These are phyloP conservation scores for Carpinus fangiana DNA, from an alignment of 306 rosid species.

Conservation along the genomic window DNA sequence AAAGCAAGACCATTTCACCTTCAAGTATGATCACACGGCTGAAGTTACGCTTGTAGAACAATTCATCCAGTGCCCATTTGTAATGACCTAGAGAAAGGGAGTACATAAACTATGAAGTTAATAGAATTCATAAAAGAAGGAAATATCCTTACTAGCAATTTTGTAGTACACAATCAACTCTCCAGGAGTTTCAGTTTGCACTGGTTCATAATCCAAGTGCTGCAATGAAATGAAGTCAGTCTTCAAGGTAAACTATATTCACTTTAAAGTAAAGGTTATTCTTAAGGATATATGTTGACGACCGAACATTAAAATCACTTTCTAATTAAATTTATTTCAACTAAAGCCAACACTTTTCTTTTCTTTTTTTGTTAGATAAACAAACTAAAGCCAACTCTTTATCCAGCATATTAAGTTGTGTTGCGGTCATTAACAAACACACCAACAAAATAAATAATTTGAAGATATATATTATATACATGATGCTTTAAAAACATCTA, in stretches of 20 bases:
- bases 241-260: slow-evolving; percentile 7
- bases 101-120: neutral
- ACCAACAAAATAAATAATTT: neutral
- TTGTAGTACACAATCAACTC: slow-evolving; percentile 93
- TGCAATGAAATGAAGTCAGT: slow-evolving; percentile 48
- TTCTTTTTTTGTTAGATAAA: too few species aligned
- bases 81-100: slow-evolving; percentile 69
- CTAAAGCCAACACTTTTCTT: neutral
- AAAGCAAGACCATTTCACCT: slow-evolving; percentile 59
- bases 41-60: slow-evolving; percentile 82
- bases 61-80: slow-evolving; percentile 93
- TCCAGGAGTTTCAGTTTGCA: slow-evolving; percentile 78
- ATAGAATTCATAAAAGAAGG: neutral
- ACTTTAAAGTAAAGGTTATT: neutral
- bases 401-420: neutral
- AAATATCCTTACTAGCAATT: slow-evolving; percentile 69
- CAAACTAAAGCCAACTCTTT: neutral
- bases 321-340: neutral
- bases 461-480: neutral
- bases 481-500: neutral
- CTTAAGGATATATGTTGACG: neutral
- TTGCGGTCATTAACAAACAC: neutral
- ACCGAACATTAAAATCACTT: neutral
- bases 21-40: slow-evolving; percentile 86
- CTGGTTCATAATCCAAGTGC: slow-evolving; percentile 82